phyloP scores from a whole-genome alignment of 176 grass and related monocot species.

The Luzula sylvatica region DNA sequence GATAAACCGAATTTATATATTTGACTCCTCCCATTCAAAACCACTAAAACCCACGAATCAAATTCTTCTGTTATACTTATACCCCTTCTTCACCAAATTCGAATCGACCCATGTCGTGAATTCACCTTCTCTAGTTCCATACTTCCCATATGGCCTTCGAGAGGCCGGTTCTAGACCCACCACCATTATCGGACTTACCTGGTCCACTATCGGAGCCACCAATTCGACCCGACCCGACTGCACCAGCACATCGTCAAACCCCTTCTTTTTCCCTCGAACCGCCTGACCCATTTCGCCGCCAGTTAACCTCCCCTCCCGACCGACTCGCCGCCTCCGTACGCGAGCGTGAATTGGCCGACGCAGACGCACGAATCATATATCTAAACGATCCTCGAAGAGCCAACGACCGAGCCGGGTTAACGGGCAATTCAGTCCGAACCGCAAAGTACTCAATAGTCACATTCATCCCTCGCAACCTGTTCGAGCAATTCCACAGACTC shows the following conservation, averaged over 20 bases:
- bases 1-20: background rate
- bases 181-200: constrained; percentile 24
- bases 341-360: constrained; percentile 26
- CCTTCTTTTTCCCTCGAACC: constrained; percentile 24
- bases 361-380: constrained; percentile 39
- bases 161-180: constrained; percentile 25
- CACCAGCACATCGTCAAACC: background rate
- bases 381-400: constrained; percentile 31
- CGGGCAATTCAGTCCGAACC: constrained; percentile 48
- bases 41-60: background rate
- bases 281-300: constrained; percentile 18
- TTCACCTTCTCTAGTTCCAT: background rate
- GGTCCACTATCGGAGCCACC: constrained; percentile 31
- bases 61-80: background rate
- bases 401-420: constrained; percentile 20
- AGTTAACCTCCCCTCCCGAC: constrained; percentile 8
- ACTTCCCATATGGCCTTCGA: constrained; percentile 28
- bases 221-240: constrained; percentile 22
- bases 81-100: background rate
- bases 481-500: constrained; percentile 82
- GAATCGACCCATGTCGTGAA: background rate
- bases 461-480: constrained; percentile 80
- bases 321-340: constrained; percentile 12
- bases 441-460: constrained; percentile 64
- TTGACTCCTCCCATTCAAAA: constrained; percentile 6